Evolutionary conservation across 768 basidiomycete genomes (phyloP), one percentile per base, ranked within the genome.

Genomic region (Chalciporus sphaerocephalus): DNA sequence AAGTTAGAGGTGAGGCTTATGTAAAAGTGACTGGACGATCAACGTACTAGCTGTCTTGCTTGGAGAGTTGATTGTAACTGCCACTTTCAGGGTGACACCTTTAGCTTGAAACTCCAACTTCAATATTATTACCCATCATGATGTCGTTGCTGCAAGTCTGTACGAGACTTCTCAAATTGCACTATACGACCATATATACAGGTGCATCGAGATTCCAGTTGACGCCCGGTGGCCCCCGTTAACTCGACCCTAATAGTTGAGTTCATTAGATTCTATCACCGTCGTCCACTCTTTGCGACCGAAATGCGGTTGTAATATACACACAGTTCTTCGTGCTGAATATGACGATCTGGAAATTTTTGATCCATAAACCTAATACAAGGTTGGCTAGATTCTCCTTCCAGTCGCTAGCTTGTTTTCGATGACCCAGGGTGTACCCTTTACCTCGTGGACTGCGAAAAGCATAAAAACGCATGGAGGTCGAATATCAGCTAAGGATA

Each of bases 361-460:
- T 32, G 6, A 32, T 8, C 30, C 30, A 32, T 32, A 6, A 32
- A 32, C 9, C n/a, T n/a, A 32, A n/a, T 6, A 32, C 30, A 13
- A 32, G 30, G 15, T 15, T 32, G 30, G 30, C 15, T 32, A 32
- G 6, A 32, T 32, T 32, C 30, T 32, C 30, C 30, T 32, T 15
- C n/a, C 13, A 5, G 15, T n/a, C 6, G n/a, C 30, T n/a, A 32
- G n/a, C 30, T 32, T 32, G n/a, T 13, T 32, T 32, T 32, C 30
- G n/a, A 32, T n/a, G 7, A 5, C 30, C 30, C 30, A n/a, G 7
- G 2, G 28, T 12, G 11, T 13, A 28, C 28, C 28, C 28, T 57
- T 62, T 60, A 60, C 59, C 60, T 60, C 57, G 54, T 46, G 35
- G 47, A 53, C 46, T 25, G 35, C 35, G 8, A 24, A 33, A 38